Evolutionary conservation across 2,329 filamentous ascomycete species (phyloP), one percentile per base, ranked within the genome.

Genomic region (Fonsecaea monophora): DNA sequence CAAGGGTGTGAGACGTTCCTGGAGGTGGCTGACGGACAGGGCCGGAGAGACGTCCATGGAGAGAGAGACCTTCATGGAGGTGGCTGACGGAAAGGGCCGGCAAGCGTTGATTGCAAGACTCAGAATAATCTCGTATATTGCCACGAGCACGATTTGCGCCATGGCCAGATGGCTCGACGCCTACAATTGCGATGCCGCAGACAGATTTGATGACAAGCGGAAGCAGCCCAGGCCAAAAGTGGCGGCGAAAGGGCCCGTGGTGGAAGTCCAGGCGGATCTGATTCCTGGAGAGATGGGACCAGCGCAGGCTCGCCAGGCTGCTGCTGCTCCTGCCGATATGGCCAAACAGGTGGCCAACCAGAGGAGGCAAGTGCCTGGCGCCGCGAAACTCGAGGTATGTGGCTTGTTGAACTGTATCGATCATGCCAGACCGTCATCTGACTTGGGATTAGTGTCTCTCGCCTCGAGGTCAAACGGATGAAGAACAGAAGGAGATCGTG

Each of bases 1-100:
- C n/a, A n/a, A n/a, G n/a, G n/a, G n/a, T n/a, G n/a, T n/a, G n/a
- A 97, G 9, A 92, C 88, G 76, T 98, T 98, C 95, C 98, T 99
- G 34, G 94, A 97, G 0, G 95, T 98, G 25, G 94, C 89, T 1
- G 89, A 89, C 68, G 94, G 90, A 75, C 96, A 99, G 0, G 95
- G 95, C 15, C 91, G 89, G 81, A 97, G 9, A 92, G n/a, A n/a
- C n/a, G n/a, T n/a, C n/a, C n/a, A n/a, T n/a, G n/a, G n/a, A n/a
- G n/a, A n/a, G n/a, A n/a, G n/a, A 97, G 9, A 92, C 88, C 76
- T 98, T 98, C 95, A 99, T 99, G 34, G 94, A 97, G 0, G 95
- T 98, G 25, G 94, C 89, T 1, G 89, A 89, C 68, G 94, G 90
- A 75, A 96, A 99, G 0, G 95, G 95, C 15, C 91, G 89, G 81